Base-by-base conservation (phyloP, 257 asterid species). In the Nicotiana paniculata region DNA sequence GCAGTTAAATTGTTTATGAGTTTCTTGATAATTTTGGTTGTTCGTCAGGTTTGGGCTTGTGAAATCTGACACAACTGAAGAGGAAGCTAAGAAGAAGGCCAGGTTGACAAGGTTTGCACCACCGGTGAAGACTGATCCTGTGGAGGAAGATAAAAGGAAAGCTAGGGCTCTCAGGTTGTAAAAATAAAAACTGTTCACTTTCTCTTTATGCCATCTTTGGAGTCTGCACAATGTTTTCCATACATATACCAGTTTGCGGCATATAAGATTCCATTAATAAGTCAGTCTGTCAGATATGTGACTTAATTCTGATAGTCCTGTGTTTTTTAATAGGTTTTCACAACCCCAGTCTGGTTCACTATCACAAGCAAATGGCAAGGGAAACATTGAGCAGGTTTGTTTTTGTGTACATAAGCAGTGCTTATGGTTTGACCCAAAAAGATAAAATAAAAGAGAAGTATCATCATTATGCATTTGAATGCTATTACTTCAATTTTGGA, bases 131-230 rank as follows among this genome's bases (percentile, higher is more conserved):
- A 76, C 85, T 77, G 92, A 90, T 87, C 46, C 92, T 5, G 89
- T 66, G 55, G 99, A 96, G 91, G 98, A 90, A 87, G 97, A 94
- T 54, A 96, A 96, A 88, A 96, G 86, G 92, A 96, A 96, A 92
- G 96, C 98, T 24, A 93, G 99, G 86, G 98, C 97, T 53, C 83
- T 91, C 82, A 94, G 99, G 99, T 96, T 77, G 48, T 80, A 72
- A 72, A 72, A 68, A 43, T 86, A 70, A 37, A 58, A 64, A 80
- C 9, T 77, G 53, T 75, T 24, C 55, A 18, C 48, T 83, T 48
- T 46, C 61, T 72, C 13, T 46, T 62, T 24, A 24, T 46, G 48
- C 15, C 79, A 72, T 13, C 4, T 26, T 43, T 24, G 79, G 79
- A 24, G 51, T 72, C 79, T 46, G 39, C 61, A 24, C 61, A 6